Evolutionary conservation across 1,139 yeast species (phyloP).

Genomic region (Pichia sp.): DNA sequence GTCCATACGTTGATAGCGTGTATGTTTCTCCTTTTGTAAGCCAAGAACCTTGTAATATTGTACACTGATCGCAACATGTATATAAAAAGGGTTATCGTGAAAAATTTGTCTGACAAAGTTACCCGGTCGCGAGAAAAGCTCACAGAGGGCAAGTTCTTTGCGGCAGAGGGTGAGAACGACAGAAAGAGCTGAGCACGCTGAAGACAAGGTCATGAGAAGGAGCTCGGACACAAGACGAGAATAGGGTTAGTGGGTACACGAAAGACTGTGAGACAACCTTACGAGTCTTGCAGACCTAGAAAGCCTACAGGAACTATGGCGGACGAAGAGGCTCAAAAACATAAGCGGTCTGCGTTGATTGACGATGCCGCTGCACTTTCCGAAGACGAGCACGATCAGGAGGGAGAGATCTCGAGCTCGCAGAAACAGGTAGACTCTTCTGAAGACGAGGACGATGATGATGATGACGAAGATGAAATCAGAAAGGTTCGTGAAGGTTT

Average conservation of each 20-base stretch:
- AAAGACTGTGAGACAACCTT: neutral
- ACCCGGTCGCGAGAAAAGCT: slow-evolving; percentile 1
- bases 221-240: neutral
- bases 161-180: neutral
- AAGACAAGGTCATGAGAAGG: neutral
- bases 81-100: too few species aligned
- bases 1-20: too few species aligned
- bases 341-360: slow-evolving; percentile 10
- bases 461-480: slow-evolving; percentile 42
- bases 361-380: slow-evolving; percentile 23
- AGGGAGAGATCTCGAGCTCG: slow-evolving; percentile 8
- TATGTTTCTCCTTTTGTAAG: neutral
- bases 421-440: slow-evolving; percentile 27
- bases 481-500: slow-evolving; percentile 51
- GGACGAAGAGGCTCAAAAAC: slow-evolving; percentile 9
- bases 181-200: neutral
- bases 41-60: neutral
- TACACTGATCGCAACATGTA: too few species aligned
- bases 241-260: neutral
- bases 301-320: slow-evolving; percentile 6
- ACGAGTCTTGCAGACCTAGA: neutral
- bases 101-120: neutral
- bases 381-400: slow-evolving; percentile 15
- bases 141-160: slow-evolving; percentile 2
- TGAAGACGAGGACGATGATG: slow-evolving; percentile 35